Conservation (phyloP, 2,329 filamentous ascomycete species). For the Sarocladium kiliense region DNA sequence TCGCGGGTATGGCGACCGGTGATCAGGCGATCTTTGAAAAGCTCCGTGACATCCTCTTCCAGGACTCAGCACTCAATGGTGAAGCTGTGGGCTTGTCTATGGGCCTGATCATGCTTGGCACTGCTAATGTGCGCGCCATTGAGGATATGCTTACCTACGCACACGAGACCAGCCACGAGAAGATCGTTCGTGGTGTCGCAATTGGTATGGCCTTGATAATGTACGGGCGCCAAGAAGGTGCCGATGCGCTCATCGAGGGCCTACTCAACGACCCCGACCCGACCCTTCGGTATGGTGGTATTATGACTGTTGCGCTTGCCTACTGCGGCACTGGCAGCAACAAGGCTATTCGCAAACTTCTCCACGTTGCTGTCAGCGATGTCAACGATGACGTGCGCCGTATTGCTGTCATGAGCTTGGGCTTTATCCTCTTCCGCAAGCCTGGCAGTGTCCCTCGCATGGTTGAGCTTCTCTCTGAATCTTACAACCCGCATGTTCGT, state of each 20-base stretch:
- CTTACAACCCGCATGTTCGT: constrained; percentile 96
- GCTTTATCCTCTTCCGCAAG: constrained; percentile 98
- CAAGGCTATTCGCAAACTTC: constrained; percentile 92
- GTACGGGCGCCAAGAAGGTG: constrained; percentile 92
- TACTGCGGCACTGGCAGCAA: constrained; percentile 98
- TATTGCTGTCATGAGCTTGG: constrained; percentile 94
- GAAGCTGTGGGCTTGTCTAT: constrained; percentile 94
- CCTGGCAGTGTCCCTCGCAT: constrained; percentile 95
- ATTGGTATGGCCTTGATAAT: constrained; percentile 98
- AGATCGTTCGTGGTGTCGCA: constrained; percentile 92
- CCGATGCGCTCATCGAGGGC: constrained; percentile 90
- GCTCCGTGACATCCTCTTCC: constrained; percentile 81
- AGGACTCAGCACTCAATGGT: constrained; percentile 92
- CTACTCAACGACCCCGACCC: constrained; percentile 91
- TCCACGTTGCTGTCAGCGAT: constrained; percentile 95
- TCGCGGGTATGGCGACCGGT: constrained; percentile 95
- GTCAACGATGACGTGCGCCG: constrained; percentile 96
- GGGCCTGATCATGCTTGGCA: constrained; percentile 97
- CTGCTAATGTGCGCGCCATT: constrained; percentile 87
- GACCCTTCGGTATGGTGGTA: constrained; percentile 90
- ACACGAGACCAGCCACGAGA: constrained; percentile 97
- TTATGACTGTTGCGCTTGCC: constrained; percentile 96
- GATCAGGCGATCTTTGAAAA: constrained; percentile 87
- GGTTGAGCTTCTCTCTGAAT: constrained; percentile 96
- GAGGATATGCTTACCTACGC: constrained; percentile 98